Base-by-base conservation (phyloP, 768 basidiomycete genomes). In the Plicaturopsis crispa region DNA sequence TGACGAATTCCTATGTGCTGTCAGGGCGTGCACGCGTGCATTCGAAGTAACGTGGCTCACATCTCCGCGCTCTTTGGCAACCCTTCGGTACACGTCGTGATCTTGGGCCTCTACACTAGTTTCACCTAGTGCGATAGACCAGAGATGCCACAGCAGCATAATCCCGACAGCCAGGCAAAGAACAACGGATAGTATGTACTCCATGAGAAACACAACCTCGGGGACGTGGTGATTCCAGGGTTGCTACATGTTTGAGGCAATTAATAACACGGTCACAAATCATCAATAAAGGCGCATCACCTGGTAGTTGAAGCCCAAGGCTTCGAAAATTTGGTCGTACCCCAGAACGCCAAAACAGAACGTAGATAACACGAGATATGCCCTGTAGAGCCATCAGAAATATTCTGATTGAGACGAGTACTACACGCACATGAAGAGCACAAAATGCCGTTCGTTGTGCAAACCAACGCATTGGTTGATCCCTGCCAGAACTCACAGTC, bases 381-480 rank as follows among this genome's bases (percentile, higher is more conserved):
- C 67, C 77, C 90, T 93, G 32, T 11, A 37, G n/a, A n/a, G n/a
- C n/a, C n/a, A n/a, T n/a, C n/a, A n/a, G n/a, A 5, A 8, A 30
- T 23, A 19, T 31, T 33, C 11, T 40, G 24, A 20, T 21, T 32
- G 17, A 36, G 23, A 22, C 26, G 17, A 18, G 6, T 14, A n/a
- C 10, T 28, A 23, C 5, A 61, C 81, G 39, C 45, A 88, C 89
- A 98, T 84, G 72, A 98, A 99, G 33, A 98, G 65, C 26, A 94
- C 73, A 50, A 99, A 99, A 61, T 97, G 91, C 0, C 94, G 80
- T 54, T 97, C 93, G 49, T 98, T 99, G 55, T 94, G 71, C 5
- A 98, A 58, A 8, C 94, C 94, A 31, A 99, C 94, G 54, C 94
- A 98, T 75, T 91, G 89, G 58, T 97, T 97, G 35, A 97, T 78